Evolutionary conservation across 306 rosid species (phyloP).

Genomic region (Glycyrrhiza uralensis): DNA sequence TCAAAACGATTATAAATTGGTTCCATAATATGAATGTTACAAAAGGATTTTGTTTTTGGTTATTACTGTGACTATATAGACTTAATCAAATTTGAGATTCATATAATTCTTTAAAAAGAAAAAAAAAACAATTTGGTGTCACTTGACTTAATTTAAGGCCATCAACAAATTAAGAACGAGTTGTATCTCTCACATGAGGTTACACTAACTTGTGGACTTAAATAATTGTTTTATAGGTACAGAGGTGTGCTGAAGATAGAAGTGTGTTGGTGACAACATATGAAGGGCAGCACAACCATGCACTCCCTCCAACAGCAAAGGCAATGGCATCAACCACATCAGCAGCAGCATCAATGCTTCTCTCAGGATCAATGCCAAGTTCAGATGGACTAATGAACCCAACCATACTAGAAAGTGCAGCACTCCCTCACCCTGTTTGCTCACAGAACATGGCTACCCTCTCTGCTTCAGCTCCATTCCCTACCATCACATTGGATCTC

Average conservation of each 20-base stretch:
- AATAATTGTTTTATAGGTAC: conserved; percentile 39
- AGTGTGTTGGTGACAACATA: conserved; percentile 57
- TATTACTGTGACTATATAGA: too few species aligned
- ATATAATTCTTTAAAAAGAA: too few species aligned
- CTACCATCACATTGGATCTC: conserved; percentile 66
- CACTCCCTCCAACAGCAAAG: conserved; percentile 59
- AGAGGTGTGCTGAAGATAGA: conserved; percentile 56
- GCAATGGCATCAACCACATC: conserved; percentile 65
- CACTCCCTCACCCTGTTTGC: conserved; percentile 11
- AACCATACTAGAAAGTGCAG: conserved; percentile 31
- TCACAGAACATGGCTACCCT: conserved; percentile 50
- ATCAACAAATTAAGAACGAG: neutral
- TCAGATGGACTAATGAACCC: conserved; percentile 35
- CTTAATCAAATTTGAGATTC: too few species aligned
- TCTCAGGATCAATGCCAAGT: conserved; percentile 56
- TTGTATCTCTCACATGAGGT: neutral
- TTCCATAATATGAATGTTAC: too few species aligned
- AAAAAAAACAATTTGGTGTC: too few species aligned
- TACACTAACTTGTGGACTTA: neutral
- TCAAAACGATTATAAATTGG: too few species aligned
- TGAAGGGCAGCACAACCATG: conserved; percentile 68
- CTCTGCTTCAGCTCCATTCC: conserved; percentile 70
- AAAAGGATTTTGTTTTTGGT: too few species aligned
- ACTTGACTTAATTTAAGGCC: too few species aligned
- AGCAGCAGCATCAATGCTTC: conserved; percentile 57